phyloP scores from a whole-genome alignment of 768 basidiomycete genomes.

The Paxillus ammoniavirescens region DNA sequence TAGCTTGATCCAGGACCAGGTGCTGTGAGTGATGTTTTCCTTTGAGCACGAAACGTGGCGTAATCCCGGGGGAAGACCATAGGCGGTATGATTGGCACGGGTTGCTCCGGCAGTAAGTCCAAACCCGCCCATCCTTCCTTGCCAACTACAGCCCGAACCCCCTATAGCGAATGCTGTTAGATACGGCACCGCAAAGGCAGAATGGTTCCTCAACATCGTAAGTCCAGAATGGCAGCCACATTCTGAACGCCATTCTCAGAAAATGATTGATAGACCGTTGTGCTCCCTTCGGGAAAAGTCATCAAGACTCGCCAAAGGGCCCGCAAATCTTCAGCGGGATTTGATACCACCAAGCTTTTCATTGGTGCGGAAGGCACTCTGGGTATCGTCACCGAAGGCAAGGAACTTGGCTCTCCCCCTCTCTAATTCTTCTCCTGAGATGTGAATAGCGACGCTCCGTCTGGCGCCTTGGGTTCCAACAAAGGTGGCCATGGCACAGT shows the following conservation, averaged over 20 bases:
- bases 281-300: constrained; percentile 81
- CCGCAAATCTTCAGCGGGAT: constrained; percentile 85
- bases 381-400: constrained; percentile 87
- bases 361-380: constrained; percentile 89
- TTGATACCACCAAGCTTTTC: constrained; percentile 84
- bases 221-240: constrained; percentile 23
- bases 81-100: constrained; percentile 87
- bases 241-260: neutral
- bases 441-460: constrained; percentile 66
- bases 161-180: constrained; percentile 71
- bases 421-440: neutral
- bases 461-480: constrained; percentile 81
- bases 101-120: constrained; percentile 77
- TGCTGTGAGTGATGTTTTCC: constrained; percentile 43
- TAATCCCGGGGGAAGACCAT: constrained; percentile 52
- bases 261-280: constrained; percentile 58
- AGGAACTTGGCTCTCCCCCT: neutral
- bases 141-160: neutral
- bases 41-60: constrained; percentile 1
- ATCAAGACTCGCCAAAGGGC: constrained; percentile 81
- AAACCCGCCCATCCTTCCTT: neutral
- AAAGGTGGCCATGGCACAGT: constrained; percentile 85
- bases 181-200: constrained; percentile 84
- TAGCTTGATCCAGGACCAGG: constrained; percentile 74
- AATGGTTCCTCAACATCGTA: constrained; percentile 84